Percentiles rank a stretch among this genome's conserved stretches.
These are phyloP conservation scores for Aphanomyces invadans DNA, from an alignment of 352 stramenopile genomes.

Conservation along the genomic window DNA sequence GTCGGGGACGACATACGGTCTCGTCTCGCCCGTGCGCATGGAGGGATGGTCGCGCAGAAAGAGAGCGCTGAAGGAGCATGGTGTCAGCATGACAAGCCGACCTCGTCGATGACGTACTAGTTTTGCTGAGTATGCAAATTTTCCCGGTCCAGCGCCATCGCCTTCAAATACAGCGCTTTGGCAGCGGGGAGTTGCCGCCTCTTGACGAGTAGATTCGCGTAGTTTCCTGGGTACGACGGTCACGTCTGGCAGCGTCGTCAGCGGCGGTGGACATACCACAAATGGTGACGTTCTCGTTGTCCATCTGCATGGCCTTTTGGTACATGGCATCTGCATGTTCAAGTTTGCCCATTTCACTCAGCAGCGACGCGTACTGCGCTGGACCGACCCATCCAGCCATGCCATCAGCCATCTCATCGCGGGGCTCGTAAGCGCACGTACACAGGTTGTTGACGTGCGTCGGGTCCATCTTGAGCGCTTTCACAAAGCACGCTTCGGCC, in stretches of 20 bases:
- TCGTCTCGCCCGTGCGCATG: constrained; percentile 15
- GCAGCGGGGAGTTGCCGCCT: background rate
- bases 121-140: constrained; percentile 3
- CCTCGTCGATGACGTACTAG: constrained; percentile 2
- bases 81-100: background rate
- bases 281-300: constrained; percentile 1
- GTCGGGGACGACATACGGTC: background rate
- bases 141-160: background rate
- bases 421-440: background rate
- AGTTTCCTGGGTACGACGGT: constrained; percentile 9
- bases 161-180: constrained; percentile 4
- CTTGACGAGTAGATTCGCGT: constrained; percentile 16
- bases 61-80: background rate
- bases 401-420: background rate
- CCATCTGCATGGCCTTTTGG: background rate
- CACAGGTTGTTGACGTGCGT: constrained; percentile 17
- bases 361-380: constrained; percentile 15
- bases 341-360: constrained; percentile 5
- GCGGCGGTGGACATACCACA: no score
- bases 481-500: background rate
- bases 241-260: background rate
- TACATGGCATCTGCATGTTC: background rate
- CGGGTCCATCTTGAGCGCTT: background rate
- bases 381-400: background rate
- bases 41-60: constrained; percentile 10